Evolutionary conservation across 352 stramenopile genomes (phyloP), one percentile per base, ranked within the genome.

Genomic region (Globisporangium rhizosaccharum): DNA sequence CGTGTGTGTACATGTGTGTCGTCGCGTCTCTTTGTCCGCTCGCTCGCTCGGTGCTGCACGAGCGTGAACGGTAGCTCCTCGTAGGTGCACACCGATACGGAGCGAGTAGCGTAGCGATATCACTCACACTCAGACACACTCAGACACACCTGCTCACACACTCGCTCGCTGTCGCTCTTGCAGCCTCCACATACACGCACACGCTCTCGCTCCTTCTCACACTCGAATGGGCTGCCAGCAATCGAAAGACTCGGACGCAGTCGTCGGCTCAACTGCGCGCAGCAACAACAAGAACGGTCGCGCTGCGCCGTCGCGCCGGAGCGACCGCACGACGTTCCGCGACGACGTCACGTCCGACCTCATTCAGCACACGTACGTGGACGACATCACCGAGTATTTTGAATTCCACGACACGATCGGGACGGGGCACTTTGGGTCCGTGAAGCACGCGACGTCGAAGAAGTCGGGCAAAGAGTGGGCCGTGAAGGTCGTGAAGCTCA

Each of bases 281-380:
- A 30, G 17, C 26, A 54, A 48, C n/a, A n/a, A 46, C n/a, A 48
- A 56, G 57, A 64, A 63, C 25, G 44, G 48, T 30, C 51, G 66
- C 33, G 18, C n/a, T 10, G 41, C 23, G 30, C 11, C 44, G 20
- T 18, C 60, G 53, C 61, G 41, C 25, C 55, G 61, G 25, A 75
- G 70, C 62, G 63, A 73, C 49, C 70, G 71, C 51, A 51, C 61
- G 20, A 73, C 71, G 17, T 75, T 87, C 25, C 71, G 66, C n/a
- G 82, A 92, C 61, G 76, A 92, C 72, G 46, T 92, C 48, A 87
- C 76, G 52, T 78, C 78, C 5, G 79, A 89, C 51, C 72, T 92
- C 4, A 79, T 92, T 51, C 82, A 89, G 68, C 82, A 92, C 75
- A 87, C 73, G 53, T 75, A 76, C 49, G 80, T 92, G 47, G 72